These are phyloP conservation scores for Rhizopus sp. DNA, from an alignment of 371 early-diverging fungal genomes.

Conservation along the genomic window DNA sequence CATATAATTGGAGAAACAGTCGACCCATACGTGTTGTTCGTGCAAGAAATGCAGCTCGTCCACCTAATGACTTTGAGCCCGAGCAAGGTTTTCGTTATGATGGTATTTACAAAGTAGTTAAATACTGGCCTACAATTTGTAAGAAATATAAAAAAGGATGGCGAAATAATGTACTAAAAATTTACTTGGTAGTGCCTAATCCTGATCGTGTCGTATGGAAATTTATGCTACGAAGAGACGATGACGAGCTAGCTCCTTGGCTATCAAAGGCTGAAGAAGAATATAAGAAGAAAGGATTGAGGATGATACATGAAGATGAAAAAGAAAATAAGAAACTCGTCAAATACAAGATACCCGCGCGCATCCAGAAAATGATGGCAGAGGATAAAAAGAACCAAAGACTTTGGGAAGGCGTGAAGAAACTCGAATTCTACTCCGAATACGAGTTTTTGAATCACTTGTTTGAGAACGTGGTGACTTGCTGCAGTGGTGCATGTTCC, in stretches of 20 bases:
- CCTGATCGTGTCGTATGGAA: conserved; percentile 48
- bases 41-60: conserved; percentile 26
- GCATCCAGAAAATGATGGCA: conserved; percentile 31
- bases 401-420: conserved; percentile 41
- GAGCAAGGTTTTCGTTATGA: conserved; percentile 62
- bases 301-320: conserved; percentile 5
- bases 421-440: conserved; percentile 33
- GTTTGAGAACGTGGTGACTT: conserved; percentile 28
- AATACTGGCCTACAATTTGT: conserved; percentile 63
- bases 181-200: conserved; percentile 4
- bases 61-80: conserved; percentile 49
- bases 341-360: conserved; percentile 22
- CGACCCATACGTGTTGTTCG: conserved; percentile 62
- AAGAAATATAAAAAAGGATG: not conserved
- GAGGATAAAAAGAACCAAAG: conserved; percentile 38
- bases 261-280: conserved; percentile 40
- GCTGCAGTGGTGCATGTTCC: conserved; percentile 29
- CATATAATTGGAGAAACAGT: conserved; percentile 59
- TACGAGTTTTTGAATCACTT: conserved; percentile 43
- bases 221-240: conserved; percentile 63
- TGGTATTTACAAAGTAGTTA: conserved; percentile 65
- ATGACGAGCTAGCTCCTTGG: conserved; percentile 67
- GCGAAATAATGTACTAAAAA: not conserved
- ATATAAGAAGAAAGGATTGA: conserved; percentile 40
- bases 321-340: conserved; percentile 11